phyloP scores from a whole-genome alignment of 116 monocot genomes.

The Iris pallida region DNA sequence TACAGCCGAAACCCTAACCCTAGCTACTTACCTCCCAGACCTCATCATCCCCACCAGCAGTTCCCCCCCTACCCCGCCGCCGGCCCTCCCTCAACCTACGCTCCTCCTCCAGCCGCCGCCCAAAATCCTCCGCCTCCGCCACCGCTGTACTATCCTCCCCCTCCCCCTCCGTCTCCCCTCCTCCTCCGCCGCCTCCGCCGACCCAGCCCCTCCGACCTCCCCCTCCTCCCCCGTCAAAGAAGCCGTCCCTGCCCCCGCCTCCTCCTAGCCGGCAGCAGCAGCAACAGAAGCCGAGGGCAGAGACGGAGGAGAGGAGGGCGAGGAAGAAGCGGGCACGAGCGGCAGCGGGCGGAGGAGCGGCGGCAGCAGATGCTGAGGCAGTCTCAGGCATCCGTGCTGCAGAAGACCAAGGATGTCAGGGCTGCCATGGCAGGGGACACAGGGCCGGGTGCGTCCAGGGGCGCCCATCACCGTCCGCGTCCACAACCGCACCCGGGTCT shows the following conservation, averaged over 20 bases:
- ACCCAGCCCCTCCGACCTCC: background rate
- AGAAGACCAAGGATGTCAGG: constrained; percentile 51
- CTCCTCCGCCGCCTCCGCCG: constrained; percentile 19
- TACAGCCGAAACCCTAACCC: constrained; percentile 14
- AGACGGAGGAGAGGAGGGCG: constrained; percentile 75
- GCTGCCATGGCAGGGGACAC: background rate
- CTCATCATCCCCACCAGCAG: background rate
- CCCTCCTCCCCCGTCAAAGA: constrained; percentile 21
- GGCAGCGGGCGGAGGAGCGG: constrained; percentile 73
- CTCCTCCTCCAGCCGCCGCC: no score
- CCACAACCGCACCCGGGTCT: constrained; percentile 27
- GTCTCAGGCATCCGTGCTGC: constrained; percentile 67
- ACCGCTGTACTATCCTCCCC: constrained; percentile 5
- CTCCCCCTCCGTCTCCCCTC: constrained; percentile 21
- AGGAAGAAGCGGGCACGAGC: constrained; percentile 78
- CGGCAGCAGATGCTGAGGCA: constrained; percentile 64
- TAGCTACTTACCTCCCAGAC: background rate
- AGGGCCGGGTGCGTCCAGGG: constrained; percentile 11
- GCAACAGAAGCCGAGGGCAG: constrained; percentile 30
- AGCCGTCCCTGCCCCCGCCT: background rate
- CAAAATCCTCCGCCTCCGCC: constrained; percentile 2
- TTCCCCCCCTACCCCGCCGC: no score
- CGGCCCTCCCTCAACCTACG: no score
- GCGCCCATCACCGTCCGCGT: constrained; percentile 4
- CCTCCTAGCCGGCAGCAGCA: constrained; percentile 2